Evolutionary conservation across 2,329 filamentous ascomycete species (phyloP).

Genomic region (Cladosporium colombiae): DNA sequence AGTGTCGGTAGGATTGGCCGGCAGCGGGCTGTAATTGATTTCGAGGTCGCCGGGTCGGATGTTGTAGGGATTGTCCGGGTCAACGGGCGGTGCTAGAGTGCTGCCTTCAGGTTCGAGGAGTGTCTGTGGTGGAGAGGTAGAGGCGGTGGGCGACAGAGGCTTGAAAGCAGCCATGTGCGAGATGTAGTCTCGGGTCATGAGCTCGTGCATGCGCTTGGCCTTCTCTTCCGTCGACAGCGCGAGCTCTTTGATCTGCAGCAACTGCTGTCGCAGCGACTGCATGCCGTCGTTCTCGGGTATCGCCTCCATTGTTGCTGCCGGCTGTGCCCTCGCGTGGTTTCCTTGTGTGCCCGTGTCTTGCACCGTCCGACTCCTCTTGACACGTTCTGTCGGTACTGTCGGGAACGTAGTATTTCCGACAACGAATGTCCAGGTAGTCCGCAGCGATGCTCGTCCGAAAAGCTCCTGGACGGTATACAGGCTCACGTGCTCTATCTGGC

Average conservation of each 20-base stretch:
- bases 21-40: slow-evolving; percentile 37
- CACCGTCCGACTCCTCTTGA: not conserved
- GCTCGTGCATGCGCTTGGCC: slow-evolving; percentile 49
- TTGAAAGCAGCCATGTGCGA: slow-evolving; percentile 22
- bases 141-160: not conserved
- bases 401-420: not conserved
- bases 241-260: slow-evolving; percentile 50
- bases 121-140: slow-evolving; percentile 4
- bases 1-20: slow-evolving; percentile 26
- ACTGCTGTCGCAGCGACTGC: slow-evolving; percentile 47
- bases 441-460: not conserved
- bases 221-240: slow-evolving; percentile 50
- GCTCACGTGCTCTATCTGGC: not conserved
- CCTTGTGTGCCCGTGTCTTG: not conserved
- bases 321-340: not conserved
- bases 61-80: slow-evolving; percentile 40
- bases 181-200: slow-evolving; percentile 53
- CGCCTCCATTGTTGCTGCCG: slow-evolving; percentile 22
- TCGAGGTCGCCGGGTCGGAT: slow-evolving; percentile 37
- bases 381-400: not conserved
- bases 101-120: not conserved
- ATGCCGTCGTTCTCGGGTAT: slow-evolving; percentile 55
- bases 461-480: not conserved
- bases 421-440: not conserved
- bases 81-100: slow-evolving; percentile 24